Evolutionary conservation across 192 early-diverging fungal genomes (phyloP).

Genomic region (Backusella tarrabulga): DNA sequence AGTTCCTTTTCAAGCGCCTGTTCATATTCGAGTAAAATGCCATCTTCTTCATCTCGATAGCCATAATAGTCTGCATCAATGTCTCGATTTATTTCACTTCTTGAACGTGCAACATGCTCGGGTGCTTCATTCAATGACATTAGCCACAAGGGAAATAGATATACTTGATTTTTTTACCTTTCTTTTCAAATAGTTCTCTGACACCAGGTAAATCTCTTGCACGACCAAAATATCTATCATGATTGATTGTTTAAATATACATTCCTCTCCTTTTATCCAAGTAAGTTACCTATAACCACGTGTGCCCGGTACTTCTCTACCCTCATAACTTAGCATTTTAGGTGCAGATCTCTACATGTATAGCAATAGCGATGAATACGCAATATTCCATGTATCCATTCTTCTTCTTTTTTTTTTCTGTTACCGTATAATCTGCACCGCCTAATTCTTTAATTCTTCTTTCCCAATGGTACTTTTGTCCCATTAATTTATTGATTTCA

Average conservation of each 20-base stretch:
- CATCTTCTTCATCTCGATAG: conserved; percentile 91
- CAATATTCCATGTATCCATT: not conserved
- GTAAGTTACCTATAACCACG: conserved; percentile 80
- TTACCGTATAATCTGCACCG: conserved; percentile 86
- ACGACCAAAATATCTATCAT: conserved; percentile 83
- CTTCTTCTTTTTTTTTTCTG: not conserved
- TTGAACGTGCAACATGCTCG: conserved; percentile 50
- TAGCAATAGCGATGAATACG: not conserved
- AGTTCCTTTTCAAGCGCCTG: conserved; percentile 52
- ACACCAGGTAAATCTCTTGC: conserved; percentile 94
- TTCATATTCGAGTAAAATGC: conserved; percentile 77
- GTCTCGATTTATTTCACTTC: conserved; percentile 70
- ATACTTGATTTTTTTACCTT: conserved; percentile 44
- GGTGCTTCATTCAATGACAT: conserved; percentile 21
- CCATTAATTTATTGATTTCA: conserved; percentile 91
- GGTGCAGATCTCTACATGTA: conserved; percentile 61
- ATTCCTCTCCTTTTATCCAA: not conserved
- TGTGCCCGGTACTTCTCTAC: conserved; percentile 84
- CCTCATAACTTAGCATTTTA: conserved; percentile 82
- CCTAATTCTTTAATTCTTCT: conserved; percentile 87
- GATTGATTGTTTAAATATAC: not conserved
- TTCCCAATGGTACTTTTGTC: conserved; percentile 93
- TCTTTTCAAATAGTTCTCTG: conserved; percentile 83
- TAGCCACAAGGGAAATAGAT: too few species aligned
- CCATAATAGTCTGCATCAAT: conserved; percentile 96